Evolutionary conservation across 2,329 filamentous ascomycete genomes (phyloP).

Genomic region (Tolypocladium ophioglossoides): DNA sequence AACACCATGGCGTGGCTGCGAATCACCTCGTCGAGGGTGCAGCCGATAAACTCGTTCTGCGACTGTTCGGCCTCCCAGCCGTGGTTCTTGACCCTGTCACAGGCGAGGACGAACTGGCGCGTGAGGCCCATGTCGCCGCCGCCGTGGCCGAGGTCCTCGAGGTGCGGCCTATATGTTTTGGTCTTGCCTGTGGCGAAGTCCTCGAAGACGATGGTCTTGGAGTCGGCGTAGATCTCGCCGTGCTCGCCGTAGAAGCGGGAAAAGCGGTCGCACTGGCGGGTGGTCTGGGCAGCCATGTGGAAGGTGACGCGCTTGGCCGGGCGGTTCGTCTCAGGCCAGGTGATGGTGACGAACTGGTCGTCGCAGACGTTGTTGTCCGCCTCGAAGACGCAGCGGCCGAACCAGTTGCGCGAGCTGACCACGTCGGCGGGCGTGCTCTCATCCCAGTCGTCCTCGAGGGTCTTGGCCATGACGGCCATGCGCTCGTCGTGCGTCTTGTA

Average conservation of each 20-base stretch:
- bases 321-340: slow-evolving; percentile 62
- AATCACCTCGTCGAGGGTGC: slow-evolving; percentile 77
- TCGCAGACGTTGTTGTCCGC: slow-evolving; percentile 89
- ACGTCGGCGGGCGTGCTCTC: slow-evolving; percentile 33
- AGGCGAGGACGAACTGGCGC: slow-evolving; percentile 71
- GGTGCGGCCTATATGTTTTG: slow-evolving; percentile 17
- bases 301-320: slow-evolving; percentile 78
- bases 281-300: slow-evolving; percentile 89
- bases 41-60: slow-evolving; percentile 68
- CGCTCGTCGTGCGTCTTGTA: slow-evolving; percentile 36
- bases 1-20: slow-evolving; percentile 88
- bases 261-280: slow-evolving; percentile 76
- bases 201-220: slow-evolving; percentile 62
- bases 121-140: slow-evolving; percentile 48
- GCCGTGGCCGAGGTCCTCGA: slow-evolving; percentile 27
- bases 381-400: slow-evolving; percentile 92
- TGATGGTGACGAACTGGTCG: slow-evolving; percentile 80
- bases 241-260: slow-evolving; percentile 77
- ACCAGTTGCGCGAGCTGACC: slow-evolving; percentile 57
- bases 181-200: slow-evolving; percentile 33
- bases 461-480: slow-evolving; percentile 28
- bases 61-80: slow-evolving; percentile 57
- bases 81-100: slow-evolving; percentile 66
- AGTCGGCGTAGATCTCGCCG: slow-evolving; percentile 83
- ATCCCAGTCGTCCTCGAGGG: slow-evolving; percentile 43